phyloP scores from a whole-genome alignment of 208 protist genomes.

The Leishmania tropica region DNA sequence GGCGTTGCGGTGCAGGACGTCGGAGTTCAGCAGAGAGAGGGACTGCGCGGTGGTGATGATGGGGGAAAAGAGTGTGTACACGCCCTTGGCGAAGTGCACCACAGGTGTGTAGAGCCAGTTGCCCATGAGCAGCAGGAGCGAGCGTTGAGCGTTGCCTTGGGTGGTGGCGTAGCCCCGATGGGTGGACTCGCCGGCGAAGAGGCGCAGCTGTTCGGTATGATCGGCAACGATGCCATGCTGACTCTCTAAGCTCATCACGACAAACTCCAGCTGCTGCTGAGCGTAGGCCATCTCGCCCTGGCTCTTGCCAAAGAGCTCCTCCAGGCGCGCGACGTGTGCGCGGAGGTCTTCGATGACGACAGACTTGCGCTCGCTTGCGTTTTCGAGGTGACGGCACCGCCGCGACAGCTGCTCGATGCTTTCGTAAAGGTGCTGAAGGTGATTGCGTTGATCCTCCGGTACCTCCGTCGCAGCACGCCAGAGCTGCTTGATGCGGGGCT shows the following conservation, averaged over 20 bases:
- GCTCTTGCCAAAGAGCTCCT: constrained; percentile 69
- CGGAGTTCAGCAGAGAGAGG: constrained; percentile 82
- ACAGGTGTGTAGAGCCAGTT: constrained; percentile 84
- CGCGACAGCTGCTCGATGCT: constrained; percentile 28
- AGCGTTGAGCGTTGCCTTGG: constrained; percentile 22
- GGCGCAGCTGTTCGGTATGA: constrained; percentile 85
- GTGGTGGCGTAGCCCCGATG: constrained; percentile 28
- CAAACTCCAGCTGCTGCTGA: constrained; percentile 86
- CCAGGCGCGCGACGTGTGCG: constrained; percentile 45
- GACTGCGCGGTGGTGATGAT: constrained; percentile 79
- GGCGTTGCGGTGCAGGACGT: constrained; percentile 60
- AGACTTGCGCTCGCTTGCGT: constrained; percentile 43
- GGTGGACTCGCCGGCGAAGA: constrained; percentile 79
- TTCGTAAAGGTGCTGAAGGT: constrained; percentile 13
- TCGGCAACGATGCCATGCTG: constrained; percentile 82
- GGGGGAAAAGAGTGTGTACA: constrained; percentile 78
- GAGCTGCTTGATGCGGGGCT: constrained; percentile 11
- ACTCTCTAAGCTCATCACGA: constrained; percentile 71
- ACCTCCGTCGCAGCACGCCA: constrained; percentile 6
- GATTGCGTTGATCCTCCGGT: constrained; percentile 11
- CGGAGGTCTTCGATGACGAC: constrained; percentile 53
- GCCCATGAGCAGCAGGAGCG: constrained; percentile 60
- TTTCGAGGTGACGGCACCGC: constrained; percentile 39
- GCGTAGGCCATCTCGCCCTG: constrained; percentile 76
- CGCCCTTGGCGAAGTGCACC: constrained; percentile 84